Percentiles rank a stretch among this genome's conserved stretches.
Conservation (phyloP, 2,329 filamentous ascomycete species). For the Trichoderma cornu-damae region DNA sequence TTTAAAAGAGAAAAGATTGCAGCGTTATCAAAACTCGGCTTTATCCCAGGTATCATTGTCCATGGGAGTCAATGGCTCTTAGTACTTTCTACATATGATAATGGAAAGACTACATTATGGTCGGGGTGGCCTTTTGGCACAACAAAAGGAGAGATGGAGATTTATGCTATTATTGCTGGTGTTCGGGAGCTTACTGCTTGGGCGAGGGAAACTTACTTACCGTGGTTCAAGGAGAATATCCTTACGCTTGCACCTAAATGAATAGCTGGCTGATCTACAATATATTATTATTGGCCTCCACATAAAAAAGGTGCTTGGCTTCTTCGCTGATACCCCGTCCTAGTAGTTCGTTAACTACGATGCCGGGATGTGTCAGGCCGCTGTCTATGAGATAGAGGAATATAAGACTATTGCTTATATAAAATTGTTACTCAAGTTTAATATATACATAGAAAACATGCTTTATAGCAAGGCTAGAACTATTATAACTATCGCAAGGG, state of each 20-base stretch:
- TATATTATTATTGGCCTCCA: no score
- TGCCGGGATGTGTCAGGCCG: no score
- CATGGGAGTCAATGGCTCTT: not conserved
- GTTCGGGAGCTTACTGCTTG: not conserved
- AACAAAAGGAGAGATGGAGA: constrained; percentile 15
- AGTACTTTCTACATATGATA: not conserved
- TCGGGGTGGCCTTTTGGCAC: not conserved
- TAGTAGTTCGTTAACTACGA: no score
- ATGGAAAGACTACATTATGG: not conserved
- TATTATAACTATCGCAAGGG: not conserved
- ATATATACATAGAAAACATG: no score
- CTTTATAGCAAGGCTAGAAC: no score
- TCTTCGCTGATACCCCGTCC: no score
- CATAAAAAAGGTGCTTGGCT: no score
- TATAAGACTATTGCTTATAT: no score
- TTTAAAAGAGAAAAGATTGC: not conserved
- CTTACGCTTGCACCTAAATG: no score
- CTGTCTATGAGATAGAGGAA: no score
- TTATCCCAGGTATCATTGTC: not conserved
- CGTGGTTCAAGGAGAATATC: not conserved
- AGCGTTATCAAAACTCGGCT: not conserved
- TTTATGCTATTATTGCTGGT: not conserved
- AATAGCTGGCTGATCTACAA: no score
- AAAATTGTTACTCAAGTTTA: no score
- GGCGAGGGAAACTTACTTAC: not conserved